These are phyloP conservation scores for Cicer chorassanicum DNA, from an alignment of 306 rosid genomes.

Conservation along the genomic window DNA sequence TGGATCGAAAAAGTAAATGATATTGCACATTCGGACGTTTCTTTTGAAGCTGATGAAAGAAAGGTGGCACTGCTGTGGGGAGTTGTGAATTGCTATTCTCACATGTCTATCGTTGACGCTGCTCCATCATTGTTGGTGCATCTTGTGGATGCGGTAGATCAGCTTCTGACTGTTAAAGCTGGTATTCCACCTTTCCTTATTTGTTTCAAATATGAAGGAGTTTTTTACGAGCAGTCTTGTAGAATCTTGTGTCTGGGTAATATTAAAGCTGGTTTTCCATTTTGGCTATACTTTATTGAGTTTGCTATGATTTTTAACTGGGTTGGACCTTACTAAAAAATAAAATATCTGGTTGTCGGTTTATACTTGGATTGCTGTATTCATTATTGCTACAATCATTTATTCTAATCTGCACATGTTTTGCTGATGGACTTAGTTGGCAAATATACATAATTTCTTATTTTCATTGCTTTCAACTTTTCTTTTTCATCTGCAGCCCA, in stretches of 20 bases:
- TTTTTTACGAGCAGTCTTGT: conserved; percentile 22
- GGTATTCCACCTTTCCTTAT: conserved; percentile 53
- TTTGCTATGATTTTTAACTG: conserved; percentile 23
- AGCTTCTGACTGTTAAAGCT: conserved; percentile 51
- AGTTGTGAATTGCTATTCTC: conserved; percentile 68
- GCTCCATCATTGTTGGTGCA: conserved; percentile 59
- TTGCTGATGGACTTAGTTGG: conserved; percentile 11
- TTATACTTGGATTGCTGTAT: conserved; percentile 12
- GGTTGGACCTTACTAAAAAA: conserved; percentile 2
- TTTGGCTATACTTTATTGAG: background rate
- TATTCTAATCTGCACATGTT: conserved; percentile 21
- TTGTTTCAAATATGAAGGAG: conserved; percentile 17
- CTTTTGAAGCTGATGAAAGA: conserved; percentile 55
- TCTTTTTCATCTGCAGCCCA: conserved; percentile 45
- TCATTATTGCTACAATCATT: conserved; percentile 28
- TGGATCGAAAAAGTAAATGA: conserved; percentile 57
- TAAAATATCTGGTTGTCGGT: conserved; percentile 9
- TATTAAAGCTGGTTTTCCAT: conserved; percentile 25
- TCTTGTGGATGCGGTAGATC: conserved; percentile 69
- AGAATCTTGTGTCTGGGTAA: conserved; percentile 20
- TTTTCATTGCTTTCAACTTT: background rate
- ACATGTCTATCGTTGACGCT: conserved; percentile 51
- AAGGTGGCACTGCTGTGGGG: conserved; percentile 79
- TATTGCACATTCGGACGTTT: conserved; percentile 42
- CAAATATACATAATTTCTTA: conserved; percentile 12